phyloP scores from a whole-genome alignment of 1,284 basidiomycete species.

The Irpex sp. region DNA sequence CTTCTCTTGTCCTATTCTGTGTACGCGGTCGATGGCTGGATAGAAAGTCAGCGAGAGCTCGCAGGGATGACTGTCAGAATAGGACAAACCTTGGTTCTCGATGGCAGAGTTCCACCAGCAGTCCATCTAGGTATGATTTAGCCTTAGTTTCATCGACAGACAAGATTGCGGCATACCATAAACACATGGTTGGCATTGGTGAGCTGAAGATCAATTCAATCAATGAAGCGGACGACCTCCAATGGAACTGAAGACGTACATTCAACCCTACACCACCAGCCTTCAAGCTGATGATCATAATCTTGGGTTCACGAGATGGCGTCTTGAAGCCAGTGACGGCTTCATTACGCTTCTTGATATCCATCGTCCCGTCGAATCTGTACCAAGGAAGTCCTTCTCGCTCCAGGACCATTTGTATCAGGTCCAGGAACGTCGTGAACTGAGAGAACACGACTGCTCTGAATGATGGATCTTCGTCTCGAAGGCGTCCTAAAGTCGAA shows the following conservation, averaged over 20 bases:
- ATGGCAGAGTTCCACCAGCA: slow-evolving; percentile 94
- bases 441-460: slow-evolving; percentile 89
- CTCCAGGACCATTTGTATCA: slow-evolving; percentile 74
- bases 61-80: slow-evolving; percentile 19
- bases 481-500: slow-evolving; percentile 42
- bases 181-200: slow-evolving; percentile 81
- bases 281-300: slow-evolving; percentile 87
- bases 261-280: slow-evolving; percentile 93
- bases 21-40: slow-evolving; percentile 72
- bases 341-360: slow-evolving; percentile 74
- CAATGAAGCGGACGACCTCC: slow-evolving; percentile 4
- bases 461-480: slow-evolving; percentile 71
- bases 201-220: slow-evolving; percentile 36
- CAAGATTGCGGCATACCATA: slow-evolving; percentile 49
- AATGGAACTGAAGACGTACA: slow-evolving; percentile 40
- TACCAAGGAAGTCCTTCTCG: slow-evolving; percentile 72
- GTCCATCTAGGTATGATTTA: slow-evolving; percentile 65
- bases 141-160: slow-evolving; percentile 7
- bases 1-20: slow-evolving; percentile 79
- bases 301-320: slow-evolving; percentile 60
- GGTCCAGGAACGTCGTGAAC: slow-evolving; percentile 76
- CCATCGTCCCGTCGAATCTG: slow-evolving; percentile 93
- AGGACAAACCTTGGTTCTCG: slow-evolving; percentile 75
- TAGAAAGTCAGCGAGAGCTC: not conserved
- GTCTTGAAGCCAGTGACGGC: slow-evolving; percentile 75